A percentile compares a stretch with the other conserved stretches of the same genome.
Conservation (phyloP, 768 basidiomycete genomes). For the Mycena leptocephala region DNA sequence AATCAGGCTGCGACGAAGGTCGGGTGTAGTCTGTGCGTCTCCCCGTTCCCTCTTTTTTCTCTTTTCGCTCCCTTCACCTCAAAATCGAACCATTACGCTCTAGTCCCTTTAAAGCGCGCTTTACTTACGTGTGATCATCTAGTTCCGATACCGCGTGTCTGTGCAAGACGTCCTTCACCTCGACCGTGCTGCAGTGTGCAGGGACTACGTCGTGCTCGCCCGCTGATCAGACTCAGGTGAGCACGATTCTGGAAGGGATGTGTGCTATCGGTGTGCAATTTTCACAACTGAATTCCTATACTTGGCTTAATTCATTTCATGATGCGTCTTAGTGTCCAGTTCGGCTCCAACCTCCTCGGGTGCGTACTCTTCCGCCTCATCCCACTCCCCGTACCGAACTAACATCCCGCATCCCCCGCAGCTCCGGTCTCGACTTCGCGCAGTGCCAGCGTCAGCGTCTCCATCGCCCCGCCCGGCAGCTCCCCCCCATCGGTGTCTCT, state of each 20-base stretch:
- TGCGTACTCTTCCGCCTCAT: neutral
- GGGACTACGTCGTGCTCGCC: constrained; percentile 18
- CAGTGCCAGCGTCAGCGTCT: neutral
- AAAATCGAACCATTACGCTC: no score
- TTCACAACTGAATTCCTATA: no score
- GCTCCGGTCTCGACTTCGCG: neutral
- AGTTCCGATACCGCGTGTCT: constrained; percentile 27
- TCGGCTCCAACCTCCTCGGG: neutral
- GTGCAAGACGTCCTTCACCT: constrained; percentile 28
- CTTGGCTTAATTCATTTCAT: neutral
- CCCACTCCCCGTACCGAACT: no score
- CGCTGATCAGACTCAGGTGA: constrained; percentile 5
- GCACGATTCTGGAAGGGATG: constrained; percentile 17
- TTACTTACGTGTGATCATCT: no score
- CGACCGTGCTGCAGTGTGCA: constrained; percentile 26
- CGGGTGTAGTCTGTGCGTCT: no score
- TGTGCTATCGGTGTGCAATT: neutral
- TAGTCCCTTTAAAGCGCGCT: neutral
- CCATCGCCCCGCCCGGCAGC: neutral
- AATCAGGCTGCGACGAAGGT: no score
- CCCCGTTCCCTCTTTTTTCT: no score
- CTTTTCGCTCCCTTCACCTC: no score
- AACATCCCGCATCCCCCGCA: neutral
- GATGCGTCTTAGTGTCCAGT: neutral
- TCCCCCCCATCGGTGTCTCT: neutral